These are phyloP conservation scores for Mycena pura DNA, from an alignment of 768 basidiomycete species.

Conservation along the genomic window DNA sequence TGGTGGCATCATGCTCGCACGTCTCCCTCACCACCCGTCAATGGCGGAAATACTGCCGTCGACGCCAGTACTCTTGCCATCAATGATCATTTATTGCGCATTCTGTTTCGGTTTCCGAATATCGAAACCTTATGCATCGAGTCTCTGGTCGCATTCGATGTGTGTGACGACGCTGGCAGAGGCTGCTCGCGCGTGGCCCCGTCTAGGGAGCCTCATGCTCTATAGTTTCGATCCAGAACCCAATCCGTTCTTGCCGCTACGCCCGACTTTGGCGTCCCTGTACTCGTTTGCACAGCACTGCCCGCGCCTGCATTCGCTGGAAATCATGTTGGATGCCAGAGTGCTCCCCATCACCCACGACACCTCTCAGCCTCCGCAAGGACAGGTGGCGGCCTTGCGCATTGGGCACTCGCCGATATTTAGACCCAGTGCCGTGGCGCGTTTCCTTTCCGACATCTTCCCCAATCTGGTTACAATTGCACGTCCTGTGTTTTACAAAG, in stretches of 20 bases:
- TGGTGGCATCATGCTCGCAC: no score
- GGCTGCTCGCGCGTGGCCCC: background rate
- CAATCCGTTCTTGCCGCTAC: background rate
- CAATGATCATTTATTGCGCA: background rate
- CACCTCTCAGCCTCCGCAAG: background rate
- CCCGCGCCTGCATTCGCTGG: background rate
- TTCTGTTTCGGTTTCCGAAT: background rate
- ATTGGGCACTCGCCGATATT: background rate
- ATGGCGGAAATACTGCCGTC: background rate
- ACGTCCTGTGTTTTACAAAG: background rate
- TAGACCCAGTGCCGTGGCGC: background rate
- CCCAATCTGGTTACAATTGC: background rate
- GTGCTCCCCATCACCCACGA: background rate
- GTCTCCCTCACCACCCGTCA: background rate
- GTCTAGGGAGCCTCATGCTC: background rate
- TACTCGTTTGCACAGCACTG: background rate
- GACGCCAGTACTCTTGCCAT: no score
- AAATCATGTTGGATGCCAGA: background rate
- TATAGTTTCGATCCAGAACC: background rate
- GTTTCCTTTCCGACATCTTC: background rate
- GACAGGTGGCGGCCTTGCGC: background rate
- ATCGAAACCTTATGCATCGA: background rate
- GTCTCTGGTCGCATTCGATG: background rate
- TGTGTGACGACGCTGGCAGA: background rate
- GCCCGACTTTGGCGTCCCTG: background rate